Percentiles rank a stretch among this genome's conserved stretches.
Conservation (phyloP, 805 yeast species). For the Huiozyma naganishii region DNA sequence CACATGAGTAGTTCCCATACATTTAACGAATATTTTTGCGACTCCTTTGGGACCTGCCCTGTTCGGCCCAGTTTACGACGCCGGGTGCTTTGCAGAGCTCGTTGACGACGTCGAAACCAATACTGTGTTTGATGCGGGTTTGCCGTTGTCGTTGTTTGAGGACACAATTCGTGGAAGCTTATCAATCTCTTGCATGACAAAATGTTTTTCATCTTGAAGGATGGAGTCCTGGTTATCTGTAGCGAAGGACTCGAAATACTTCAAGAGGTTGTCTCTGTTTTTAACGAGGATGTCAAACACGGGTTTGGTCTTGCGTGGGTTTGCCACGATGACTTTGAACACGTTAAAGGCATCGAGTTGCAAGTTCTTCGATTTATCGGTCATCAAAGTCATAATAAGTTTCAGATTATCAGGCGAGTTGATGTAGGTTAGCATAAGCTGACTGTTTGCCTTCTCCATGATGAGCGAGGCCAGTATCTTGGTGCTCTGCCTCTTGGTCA, state of each 20-base stretch:
- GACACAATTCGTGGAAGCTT: slow-evolving; percentile 50
- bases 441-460: slow-evolving; percentile 57
- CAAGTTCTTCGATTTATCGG: slow-evolving; percentile 82
- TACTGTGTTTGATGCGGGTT: not conserved
- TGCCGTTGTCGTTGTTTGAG: slow-evolving; percentile 12
- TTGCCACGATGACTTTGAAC: slow-evolving; percentile 92
- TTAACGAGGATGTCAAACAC: slow-evolving; percentile 73
- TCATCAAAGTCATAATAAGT: slow-evolving; percentile 71
- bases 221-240: slow-evolving; percentile 47
- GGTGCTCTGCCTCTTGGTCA: slow-evolving; percentile 83
- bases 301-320: slow-evolving; percentile 77
- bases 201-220: slow-evolving; percentile 71
- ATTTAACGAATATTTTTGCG: too few relatives aligned
- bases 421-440: slow-evolving; percentile 65
- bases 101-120: not conserved
- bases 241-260: slow-evolving; percentile 56
- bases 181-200: slow-evolving; percentile 64
- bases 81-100: not conserved
- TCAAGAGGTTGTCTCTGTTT: slow-evolving; percentile 66
- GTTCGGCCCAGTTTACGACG: too few relatives aligned
- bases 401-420: slow-evolving; percentile 76
- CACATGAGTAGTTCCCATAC: too few relatives aligned
- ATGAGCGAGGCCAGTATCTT: slow-evolving; percentile 65
- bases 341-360: slow-evolving; percentile 88
- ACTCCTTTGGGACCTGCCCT: too few relatives aligned